Percentiles rank a stretch among this genome's conserved stretches.
Conservation (phyloP, 73 alveolate genomes). For the Breviolum minutum region DNA sequence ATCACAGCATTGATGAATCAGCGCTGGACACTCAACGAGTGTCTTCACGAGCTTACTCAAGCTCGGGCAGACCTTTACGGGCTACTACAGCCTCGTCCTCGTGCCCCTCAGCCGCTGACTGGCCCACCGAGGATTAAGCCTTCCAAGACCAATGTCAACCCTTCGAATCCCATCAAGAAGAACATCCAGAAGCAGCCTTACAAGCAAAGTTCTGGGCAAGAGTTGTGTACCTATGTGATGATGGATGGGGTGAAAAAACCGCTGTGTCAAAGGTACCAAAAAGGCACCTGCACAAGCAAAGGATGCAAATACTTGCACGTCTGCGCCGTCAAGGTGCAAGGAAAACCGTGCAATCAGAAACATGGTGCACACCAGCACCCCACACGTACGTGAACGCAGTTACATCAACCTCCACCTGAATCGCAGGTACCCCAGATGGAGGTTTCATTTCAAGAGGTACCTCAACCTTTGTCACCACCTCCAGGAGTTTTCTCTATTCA, state of each 20-base stretch:
- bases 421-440: too few relatives aligned
- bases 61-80: constrained; percentile 4
- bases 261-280: neutral
- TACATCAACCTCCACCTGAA: too few relatives aligned
- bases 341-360: neutral
- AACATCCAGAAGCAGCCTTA: too few relatives aligned
- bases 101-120: neutral
- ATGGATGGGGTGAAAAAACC: neutral
- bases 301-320: neutral
- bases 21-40: neutral
- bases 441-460: too few relatives aligned
- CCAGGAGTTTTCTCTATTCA: neutral
- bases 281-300: neutral
- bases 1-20: neutral
- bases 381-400: neutral
- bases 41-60: neutral
- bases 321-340: neutral
- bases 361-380: neutral
- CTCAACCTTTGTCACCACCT: neutral
- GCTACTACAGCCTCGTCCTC: constrained; percentile 7
- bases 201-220: too few relatives aligned
- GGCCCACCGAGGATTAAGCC: too few relatives aligned
- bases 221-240: neutral
- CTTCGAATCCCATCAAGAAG: too few relatives aligned
- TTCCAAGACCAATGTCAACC: too few relatives aligned